Base-by-base conservation (phyloP, 805 yeast genomes). In the Maudiozyma saulgeensis region DNA sequence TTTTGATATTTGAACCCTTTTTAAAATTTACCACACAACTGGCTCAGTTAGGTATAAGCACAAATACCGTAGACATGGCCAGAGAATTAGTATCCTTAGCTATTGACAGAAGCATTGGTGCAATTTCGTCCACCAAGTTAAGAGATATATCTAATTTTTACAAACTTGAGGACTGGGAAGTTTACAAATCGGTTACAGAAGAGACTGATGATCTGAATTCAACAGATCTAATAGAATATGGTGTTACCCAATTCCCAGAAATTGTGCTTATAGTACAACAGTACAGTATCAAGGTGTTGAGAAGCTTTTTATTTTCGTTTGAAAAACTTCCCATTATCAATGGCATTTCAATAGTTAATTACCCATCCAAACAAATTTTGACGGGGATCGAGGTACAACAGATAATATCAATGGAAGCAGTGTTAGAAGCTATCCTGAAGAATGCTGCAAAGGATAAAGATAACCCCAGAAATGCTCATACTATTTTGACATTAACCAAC, bases 401-500 rank as follows among this genome's bases (percentile, higher is more conserved):
- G 48, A 56, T 70, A 15, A 64, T 70, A 34, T 68, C 75, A 2
- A 69, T 72, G 48, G 87, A 77, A 49, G 64, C 71, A 2, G 69
- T 75, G 15, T 52, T 77, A 34, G 74, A 74, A 51, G 70, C 73
- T 31, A 68, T 72, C 11, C 61, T 72, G 38, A 62, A 68, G 41
- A 68, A 68, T 49, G 71, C 74, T 4, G 70, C 73, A 6, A 68
- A 66, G 50, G 74, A 72, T 48, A 68, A 64, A 43, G 69, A 68
- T 35, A 62, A 63, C 21, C 61, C 67, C 35, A 69, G 70, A 55
- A 70, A 76, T 46, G 61, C 73, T 6, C 77, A 76, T 51, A 68
- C 79, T 13, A 65, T 80, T 37, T 58, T 77, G 38, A 74, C 84
- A 0, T 61, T 82, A 41, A 74, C 81, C 41, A 82, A 82, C 56